Evolutionary conservation across 257 asterid species (phyloP).

Genomic region (Asclepias syriaca): DNA sequence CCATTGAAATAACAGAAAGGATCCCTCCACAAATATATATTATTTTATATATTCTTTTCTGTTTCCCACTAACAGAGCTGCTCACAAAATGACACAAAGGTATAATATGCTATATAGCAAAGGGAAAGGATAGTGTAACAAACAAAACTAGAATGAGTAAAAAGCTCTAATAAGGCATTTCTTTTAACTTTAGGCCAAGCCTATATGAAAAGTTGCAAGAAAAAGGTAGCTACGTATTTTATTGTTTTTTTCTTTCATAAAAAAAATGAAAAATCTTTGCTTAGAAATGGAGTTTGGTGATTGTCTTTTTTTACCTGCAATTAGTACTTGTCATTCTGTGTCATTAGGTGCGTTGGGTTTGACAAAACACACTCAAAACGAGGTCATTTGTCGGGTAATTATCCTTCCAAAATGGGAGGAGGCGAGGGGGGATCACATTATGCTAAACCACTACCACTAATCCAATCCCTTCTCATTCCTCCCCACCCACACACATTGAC

Average conservation of each 20-base stretch:
- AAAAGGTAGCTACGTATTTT: too few relatives aligned
- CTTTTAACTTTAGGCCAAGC: too few relatives aligned
- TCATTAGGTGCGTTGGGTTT: slow-evolving; percentile 11
- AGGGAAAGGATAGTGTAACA: too few relatives aligned
- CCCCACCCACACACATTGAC: not conserved
- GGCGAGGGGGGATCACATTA: not conserved
- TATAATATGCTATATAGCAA: too few relatives aligned
- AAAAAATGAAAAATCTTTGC: not conserved
- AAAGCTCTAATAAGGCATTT: too few relatives aligned
- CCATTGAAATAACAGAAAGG: slow-evolving; percentile 18
- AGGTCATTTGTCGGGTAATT: slow-evolving; percentile 13
- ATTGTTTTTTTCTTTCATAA: too few relatives aligned
- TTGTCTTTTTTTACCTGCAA: slow-evolving; percentile 6
- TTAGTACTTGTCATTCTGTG: slow-evolving; percentile 1
- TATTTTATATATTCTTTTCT: slow-evolving; percentile 13
- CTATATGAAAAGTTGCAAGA: too few relatives aligned
- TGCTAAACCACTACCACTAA: not conserved
- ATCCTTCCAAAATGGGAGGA: slow-evolving; percentile 10
- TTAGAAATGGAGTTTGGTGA: not conserved
- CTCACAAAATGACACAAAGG: not conserved
- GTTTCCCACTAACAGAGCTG: slow-evolving; percentile 34
- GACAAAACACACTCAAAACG: slow-evolving; percentile 16
- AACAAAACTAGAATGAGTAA: not conserved
- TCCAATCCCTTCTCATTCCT: not conserved
- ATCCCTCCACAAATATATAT: too few relatives aligned